phyloP scores from a whole-genome alignment of 345 rosid species.

The Camelina neglecta region DNA sequence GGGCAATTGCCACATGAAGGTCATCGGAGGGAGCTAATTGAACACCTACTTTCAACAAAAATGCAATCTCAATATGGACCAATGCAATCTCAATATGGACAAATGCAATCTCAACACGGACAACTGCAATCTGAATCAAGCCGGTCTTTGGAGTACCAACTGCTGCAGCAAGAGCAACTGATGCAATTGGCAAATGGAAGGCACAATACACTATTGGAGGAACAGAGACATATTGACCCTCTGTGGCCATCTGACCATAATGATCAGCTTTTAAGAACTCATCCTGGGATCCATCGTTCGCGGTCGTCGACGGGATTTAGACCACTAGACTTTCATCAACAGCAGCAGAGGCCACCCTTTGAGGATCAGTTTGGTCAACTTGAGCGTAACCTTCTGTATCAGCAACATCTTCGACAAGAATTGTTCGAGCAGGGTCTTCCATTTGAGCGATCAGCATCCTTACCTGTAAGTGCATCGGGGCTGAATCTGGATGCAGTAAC shows the following conservation, averaged over 20 bases:
- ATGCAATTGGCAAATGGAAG: constrained; percentile 58
- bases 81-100: constrained; percentile 47
- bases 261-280: constrained; percentile 56
- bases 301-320: constrained; percentile 57
- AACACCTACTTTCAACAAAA: constrained; percentile 49
- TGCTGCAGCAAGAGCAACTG: constrained; percentile 67
- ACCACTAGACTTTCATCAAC: constrained; percentile 55
- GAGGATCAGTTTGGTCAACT: constrained; percentile 48
- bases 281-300: constrained; percentile 50
- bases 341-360: constrained; percentile 53
- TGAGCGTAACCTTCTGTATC: constrained; percentile 45
- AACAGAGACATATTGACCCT: constrained; percentile 64
- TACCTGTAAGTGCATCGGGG: constrained; percentile 58
- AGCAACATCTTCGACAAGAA: constrained; percentile 41
- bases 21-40: constrained; percentile 63
- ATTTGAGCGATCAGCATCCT: constrained; percentile 58
- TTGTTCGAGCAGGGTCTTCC: constrained; percentile 55
- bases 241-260: constrained; percentile 67
- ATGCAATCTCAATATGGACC: constrained; percentile 46
- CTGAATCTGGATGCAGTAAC: constrained; percentile 56
- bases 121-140: constrained; percentile 37
- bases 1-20: constrained; percentile 61
- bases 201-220: constrained; percentile 57
- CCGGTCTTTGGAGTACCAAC: constrained; percentile 62
- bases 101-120: constrained; percentile 51